Evolutionary conservation across 2,329 filamentous ascomycete species (phyloP), one percentile per base, ranked within the genome.

Genomic region (Niveomyces coronatus): DNA sequence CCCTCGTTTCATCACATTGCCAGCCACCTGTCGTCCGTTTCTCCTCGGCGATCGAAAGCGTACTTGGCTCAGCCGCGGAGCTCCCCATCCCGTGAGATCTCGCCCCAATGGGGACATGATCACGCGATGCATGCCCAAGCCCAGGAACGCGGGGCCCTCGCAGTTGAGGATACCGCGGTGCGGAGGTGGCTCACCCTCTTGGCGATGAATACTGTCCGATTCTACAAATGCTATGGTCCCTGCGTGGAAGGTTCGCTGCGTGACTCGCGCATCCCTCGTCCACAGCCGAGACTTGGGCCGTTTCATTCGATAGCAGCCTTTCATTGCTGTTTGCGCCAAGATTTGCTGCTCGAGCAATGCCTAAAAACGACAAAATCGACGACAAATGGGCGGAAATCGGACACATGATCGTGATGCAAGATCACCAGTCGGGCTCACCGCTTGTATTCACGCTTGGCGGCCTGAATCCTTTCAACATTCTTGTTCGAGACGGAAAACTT

Each of bases 231-330:
- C 5, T 3, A 30, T 7, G 37, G 37, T 10, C 31, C 37, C 9
- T 40, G 37, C 18, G 31, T 39, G 1, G 50, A 52, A 3, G 52
- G 53, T 1, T 52, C 55, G 0, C 40, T 56, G 6, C 44, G 34
- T 14, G 51, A 56, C 34, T 34, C 41, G 16, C 50, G 52, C 18
- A 48, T 56, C 20, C 50, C 52, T 1, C 39, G 37, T 0, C 32
- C 35, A 0, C 30, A 41, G 4, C 42, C 48, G 0, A 31, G 51
- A 15, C 49, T 52, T 27, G 59, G 58, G 0, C 60, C 59, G 0
- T 63, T 62, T 37, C 39, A 42, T 24, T 50, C 50, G 0, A 48
- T 50, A 2, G 46, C 51, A 2, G 53, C 51, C 7, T 62, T 62
- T 23, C 57, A 63, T 38, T 16, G 14, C 15, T 54, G 51, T 48